phyloP scores from a whole-genome alignment of 495 filamentous ascomycete species.

The Oidiodendron maius region DNA sequence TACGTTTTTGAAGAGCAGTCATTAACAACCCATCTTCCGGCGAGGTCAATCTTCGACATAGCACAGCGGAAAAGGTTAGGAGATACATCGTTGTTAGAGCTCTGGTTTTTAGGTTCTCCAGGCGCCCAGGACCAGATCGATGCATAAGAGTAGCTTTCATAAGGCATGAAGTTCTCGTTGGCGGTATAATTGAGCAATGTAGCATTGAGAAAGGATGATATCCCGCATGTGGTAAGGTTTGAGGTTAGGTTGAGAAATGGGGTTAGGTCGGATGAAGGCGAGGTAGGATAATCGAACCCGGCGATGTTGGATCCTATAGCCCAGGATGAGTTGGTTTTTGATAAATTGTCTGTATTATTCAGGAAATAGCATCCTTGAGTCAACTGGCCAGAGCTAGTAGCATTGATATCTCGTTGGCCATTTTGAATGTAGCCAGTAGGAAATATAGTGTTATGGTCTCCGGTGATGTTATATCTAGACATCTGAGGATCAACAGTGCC shows the following conservation, averaged over 20 bases:
- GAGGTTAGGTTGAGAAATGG: constrained; percentile 25
- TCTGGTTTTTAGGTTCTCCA: constrained; percentile 42
- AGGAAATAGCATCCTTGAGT: constrained; percentile 47
- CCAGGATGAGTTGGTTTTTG: constrained; percentile 52
- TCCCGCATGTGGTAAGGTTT: constrained; percentile 49
- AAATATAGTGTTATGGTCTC: constrained; percentile 27
- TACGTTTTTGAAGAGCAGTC: constrained; percentile 46
- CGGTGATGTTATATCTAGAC: constrained; percentile 39
- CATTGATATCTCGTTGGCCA: constrained; percentile 10
- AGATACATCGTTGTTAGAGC: constrained; percentile 22
- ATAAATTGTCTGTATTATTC: constrained; percentile 28
- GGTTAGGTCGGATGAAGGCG: constrained; percentile 23
- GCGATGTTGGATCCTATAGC: constrained; percentile 32
- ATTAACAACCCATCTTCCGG: constrained; percentile 48
- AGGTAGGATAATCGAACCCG: constrained; percentile 23
- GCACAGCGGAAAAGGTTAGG: constrained; percentile 43
- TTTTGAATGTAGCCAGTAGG: constrained; percentile 14
- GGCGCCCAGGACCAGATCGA: constrained; percentile 56
- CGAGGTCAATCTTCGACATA: constrained; percentile 32
- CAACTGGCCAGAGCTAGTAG: constrained; percentile 30
- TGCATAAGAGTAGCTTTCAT: constrained; percentile 41
- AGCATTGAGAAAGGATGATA: constrained; percentile 50
- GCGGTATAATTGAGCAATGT: constrained; percentile 49
- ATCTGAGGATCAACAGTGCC: constrained; percentile 53
- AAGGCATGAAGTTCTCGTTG: constrained; percentile 34